These are phyloP conservation scores for Naganishia sp. DNA, from an alignment of 1,284 basidiomycete species.

Conservation along the genomic window DNA sequence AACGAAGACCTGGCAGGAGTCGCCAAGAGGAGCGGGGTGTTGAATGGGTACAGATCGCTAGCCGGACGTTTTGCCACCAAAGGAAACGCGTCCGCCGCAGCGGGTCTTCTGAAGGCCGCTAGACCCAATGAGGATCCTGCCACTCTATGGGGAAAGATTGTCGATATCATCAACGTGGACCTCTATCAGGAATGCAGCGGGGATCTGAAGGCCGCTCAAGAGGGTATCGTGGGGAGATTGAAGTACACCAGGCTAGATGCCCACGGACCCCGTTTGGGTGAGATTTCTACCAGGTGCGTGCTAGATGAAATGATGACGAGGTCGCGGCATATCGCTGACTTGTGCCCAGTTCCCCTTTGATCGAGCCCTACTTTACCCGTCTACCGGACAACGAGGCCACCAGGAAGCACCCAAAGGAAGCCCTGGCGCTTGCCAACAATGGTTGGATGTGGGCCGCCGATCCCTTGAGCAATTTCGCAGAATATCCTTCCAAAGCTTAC, in stretches of 20 bases:
- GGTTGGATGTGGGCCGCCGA: conserved; percentile 99
- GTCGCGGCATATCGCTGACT: neutral
- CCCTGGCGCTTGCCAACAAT: conserved; percentile 89
- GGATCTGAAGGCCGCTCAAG: conserved; percentile 72
- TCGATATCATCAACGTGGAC: conserved; percentile 83
- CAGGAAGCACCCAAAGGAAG: conserved; percentile 64
- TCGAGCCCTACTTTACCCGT: conserved; percentile 88
- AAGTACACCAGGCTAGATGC: conserved; percentile 78
- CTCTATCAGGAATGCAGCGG: conserved; percentile 82
- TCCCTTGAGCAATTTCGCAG: conserved; percentile 90
- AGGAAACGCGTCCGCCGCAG: conserved; percentile 68
- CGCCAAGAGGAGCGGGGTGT: conserved; percentile 59
- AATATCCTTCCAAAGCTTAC: conserved; percentile 93
- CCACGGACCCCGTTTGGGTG: conserved; percentile 80
- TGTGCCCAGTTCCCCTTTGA: conserved; percentile 67
- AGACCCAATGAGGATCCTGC: conserved; percentile 60
- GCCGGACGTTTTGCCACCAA: conserved; percentile 68
- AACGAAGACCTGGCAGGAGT: conserved; percentile 69
- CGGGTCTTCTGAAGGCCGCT: conserved; percentile 63
- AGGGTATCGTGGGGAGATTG: conserved; percentile 72
- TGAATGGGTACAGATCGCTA: conserved; percentile 64
- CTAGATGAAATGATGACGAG: too few relatives aligned
- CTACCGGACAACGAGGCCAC: conserved; percentile 61
- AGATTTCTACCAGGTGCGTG: conserved; percentile 71
- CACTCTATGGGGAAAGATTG: conserved; percentile 70